Percentiles rank a stretch among this genome's conserved stretches.
Evolutionary conservation across 805 yeast genomes (phyloP).

Genomic region (Myxozyma geophila): DNA sequence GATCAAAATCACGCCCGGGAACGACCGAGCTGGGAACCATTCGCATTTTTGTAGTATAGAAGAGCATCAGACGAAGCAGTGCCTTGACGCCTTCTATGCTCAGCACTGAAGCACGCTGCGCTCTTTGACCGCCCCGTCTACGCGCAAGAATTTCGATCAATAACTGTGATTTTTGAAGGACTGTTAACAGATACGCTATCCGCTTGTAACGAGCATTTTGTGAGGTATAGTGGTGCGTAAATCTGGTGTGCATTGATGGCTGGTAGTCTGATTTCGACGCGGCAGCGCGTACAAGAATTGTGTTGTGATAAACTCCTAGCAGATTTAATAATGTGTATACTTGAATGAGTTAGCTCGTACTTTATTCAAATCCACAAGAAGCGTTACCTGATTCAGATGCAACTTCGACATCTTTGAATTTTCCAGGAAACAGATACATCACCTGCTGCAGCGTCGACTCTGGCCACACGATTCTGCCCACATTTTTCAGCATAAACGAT

Average conservation of each 20-base stretch:
- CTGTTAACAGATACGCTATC: constrained; percentile 42
- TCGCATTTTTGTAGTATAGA: constrained; percentile 40
- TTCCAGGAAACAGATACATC: constrained; percentile 47
- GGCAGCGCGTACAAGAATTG: constrained; percentile 44
- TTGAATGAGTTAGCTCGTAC: neutral
- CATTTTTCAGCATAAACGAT: constrained; percentile 45
- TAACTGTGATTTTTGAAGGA: constrained; percentile 46
- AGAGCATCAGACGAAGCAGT: constrained; percentile 42
- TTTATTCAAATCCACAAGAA: neutral
- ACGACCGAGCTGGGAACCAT: constrained; percentile 43
- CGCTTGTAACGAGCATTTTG: constrained; percentile 39
- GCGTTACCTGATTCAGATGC: constrained; percentile 44
- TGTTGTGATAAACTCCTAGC: constrained; percentile 47
- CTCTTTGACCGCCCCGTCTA: constrained; percentile 39
- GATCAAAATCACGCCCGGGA: constrained; percentile 47
- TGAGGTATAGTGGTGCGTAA: constrained; percentile 39
- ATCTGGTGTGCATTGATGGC: constrained; percentile 41
- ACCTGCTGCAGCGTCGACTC: constrained; percentile 47
- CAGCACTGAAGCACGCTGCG: constrained; percentile 43
- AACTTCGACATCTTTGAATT: constrained; percentile 48
- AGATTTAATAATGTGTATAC: constrained; percentile 45
- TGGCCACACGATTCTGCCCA: constrained; percentile 46
- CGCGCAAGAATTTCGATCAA: constrained; percentile 47
- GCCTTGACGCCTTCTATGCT: constrained; percentile 39
- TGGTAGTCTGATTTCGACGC: constrained; percentile 21